These are phyloP conservation scores for Zopfochytrium polystomum DNA, from an alignment of 371 early-diverging fungal species.

Conservation along the genomic window DNA sequence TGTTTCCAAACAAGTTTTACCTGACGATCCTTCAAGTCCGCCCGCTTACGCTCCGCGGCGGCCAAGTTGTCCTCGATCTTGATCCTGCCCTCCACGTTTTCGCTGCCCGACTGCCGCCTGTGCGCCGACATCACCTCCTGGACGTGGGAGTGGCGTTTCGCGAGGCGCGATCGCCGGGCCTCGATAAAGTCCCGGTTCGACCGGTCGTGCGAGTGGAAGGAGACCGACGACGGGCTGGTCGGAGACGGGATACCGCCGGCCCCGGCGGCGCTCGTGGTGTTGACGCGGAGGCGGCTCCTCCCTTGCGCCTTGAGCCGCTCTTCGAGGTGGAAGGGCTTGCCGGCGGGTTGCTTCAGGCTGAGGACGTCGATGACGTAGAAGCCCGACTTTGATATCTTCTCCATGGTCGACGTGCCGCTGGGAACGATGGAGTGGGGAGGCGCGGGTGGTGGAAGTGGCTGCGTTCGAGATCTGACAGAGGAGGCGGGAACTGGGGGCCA, in stretches of 20 bases:
- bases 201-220: constrained; percentile 15
- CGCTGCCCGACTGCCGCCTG: not conserved
- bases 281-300: constrained; percentile 1
- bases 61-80: constrained; percentile 25
- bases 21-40: constrained; percentile 26
- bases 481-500: too few relatives aligned
- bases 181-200: constrained; percentile 35
- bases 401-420: too few relatives aligned
- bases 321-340: constrained; percentile 39
- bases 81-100: not conserved
- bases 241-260: constrained; percentile 7
- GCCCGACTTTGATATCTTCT: constrained; percentile 15
- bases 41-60: constrained; percentile 33
- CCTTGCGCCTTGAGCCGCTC: constrained; percentile 29
- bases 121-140: constrained; percentile 23
- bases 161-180: constrained; percentile 36
- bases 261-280: not conserved
- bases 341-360: constrained; percentile 31
- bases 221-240: constrained; percentile 9
- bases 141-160: constrained; percentile 28
- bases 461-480: too few relatives aligned
- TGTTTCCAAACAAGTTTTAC: too few relatives aligned
- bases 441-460: too few relatives aligned
- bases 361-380: constrained; percentile 38
- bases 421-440: too few relatives aligned